These are phyloP conservation scores for Colletotrichum sidae DNA, from an alignment of 2,329 filamentous ascomycete species.

Conservation along the genomic window DNA sequence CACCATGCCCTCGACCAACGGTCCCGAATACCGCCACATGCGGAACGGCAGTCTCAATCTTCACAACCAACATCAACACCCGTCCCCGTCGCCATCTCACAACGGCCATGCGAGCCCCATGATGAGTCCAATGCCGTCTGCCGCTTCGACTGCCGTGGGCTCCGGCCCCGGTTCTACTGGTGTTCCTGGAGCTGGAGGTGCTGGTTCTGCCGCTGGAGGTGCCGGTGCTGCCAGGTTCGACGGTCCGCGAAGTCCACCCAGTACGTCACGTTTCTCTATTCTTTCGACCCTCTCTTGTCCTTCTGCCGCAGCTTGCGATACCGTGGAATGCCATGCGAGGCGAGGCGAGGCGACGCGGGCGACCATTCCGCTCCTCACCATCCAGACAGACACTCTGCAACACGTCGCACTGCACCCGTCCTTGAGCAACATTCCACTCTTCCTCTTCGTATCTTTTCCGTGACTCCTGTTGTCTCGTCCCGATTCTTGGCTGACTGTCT, in stretches of 20 bases:
- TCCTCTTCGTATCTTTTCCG: slow-evolving; percentile 8
- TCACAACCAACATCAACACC: slow-evolving; percentile 45
- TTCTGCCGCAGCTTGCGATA: not conserved
- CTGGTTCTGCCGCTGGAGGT: slow-evolving; percentile 9
- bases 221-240: slow-evolving; percentile 58
- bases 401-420: slow-evolving; percentile 35
- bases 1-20: slow-evolving; percentile 45
- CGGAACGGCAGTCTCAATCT: slow-evolving; percentile 70
- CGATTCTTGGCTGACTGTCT: slow-evolving; percentile 32
- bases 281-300: not conserved
- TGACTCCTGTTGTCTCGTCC: slow-evolving; percentile 28
- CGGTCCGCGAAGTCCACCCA: slow-evolving; percentile 72
- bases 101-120: slow-evolving; percentile 44
- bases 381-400: slow-evolving; percentile 19
- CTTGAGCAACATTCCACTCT: slow-evolving; percentile 30
- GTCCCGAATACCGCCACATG: slow-evolving; percentile 67
- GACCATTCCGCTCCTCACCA: slow-evolving; percentile 2
- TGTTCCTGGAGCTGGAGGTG: not conserved
- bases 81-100: slow-evolving; percentile 40
- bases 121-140: slow-evolving; percentile 50
- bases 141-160: slow-evolving; percentile 14
- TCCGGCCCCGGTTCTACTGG: slow-evolving; percentile 28
- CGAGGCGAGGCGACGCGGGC: too few species aligned
- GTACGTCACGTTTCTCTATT: slow-evolving; percentile 54
- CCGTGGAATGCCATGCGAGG: too few species aligned